Base-by-base conservation (phyloP, 805 yeast species). In the Candida coquimbonensis region DNA sequence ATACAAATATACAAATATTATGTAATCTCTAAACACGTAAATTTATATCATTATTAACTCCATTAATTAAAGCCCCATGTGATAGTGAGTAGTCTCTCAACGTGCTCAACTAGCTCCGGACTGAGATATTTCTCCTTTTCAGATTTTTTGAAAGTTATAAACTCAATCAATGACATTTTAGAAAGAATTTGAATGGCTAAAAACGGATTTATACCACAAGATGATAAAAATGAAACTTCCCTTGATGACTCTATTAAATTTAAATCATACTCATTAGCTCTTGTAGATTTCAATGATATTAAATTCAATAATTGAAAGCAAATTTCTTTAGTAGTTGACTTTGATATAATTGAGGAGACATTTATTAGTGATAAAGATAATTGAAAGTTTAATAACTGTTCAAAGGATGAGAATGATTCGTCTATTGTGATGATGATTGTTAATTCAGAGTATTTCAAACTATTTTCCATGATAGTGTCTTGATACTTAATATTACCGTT, bases 161-260 rank as follows among this genome's bases (percentile, higher is more conserved):
- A 46, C 1, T 50, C 47, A 4, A 32, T n/a, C 4, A 53, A 3
- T 2, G 46, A n/a, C 17, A 41, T 36, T 11, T 26, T 9, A 8
- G 45, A 16, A 7, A 53, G 19, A 2, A 52, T 46, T 19, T 40
- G 38, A 16, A 47, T 24, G 1, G 53, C 38, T 3, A 46, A 36
- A 25, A 54, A 48, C 1, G 53, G 48, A 38, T 52, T 53, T 16
- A 53, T 17, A 5, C 59, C 60, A 42, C 57, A 50, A 13, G 31
- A 31, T 3, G 46, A 27, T 3, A 55, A 38, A 24, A 49, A 52
- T 12, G 35, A 36, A 7, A 14, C 37, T 17, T 47, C 48, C 1
- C 13, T 11, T 12, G 11, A 13, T 1, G 40, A 35, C 5, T 50
- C 51, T 5, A 46, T 21, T 19, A 34, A 13, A 9, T 21, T n/a